Percentiles rank a stretch among this genome's conserved stretches.
These are phyloP conservation scores for Diaporthe ampelina DNA, from an alignment of 2,329 filamentous ascomycete species.

Conservation along the genomic window DNA sequence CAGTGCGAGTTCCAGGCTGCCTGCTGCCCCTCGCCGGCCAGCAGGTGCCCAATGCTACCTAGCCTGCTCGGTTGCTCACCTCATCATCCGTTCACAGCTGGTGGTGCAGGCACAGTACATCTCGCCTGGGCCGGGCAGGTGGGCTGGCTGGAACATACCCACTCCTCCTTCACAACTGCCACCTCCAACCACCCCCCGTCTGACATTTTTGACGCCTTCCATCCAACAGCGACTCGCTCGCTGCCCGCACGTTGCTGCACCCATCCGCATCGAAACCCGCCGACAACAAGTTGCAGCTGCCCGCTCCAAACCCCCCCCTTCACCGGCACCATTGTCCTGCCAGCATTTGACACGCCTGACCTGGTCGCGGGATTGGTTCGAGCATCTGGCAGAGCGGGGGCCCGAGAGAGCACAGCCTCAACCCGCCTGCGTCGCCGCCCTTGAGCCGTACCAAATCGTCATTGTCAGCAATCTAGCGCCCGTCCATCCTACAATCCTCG, in stretches of 20 bases:
- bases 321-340: constrained; percentile 5
- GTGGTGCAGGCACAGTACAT: constrained; percentile 15
- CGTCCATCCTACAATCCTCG: constrained; percentile 30
- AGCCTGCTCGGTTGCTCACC: constrained; percentile 5
- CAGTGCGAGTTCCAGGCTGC: constrained; percentile 16
- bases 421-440: constrained; percentile 38
- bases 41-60: constrained; percentile 12
- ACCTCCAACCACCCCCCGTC: constrained; percentile 23
- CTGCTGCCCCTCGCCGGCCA: neutral
- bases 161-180: constrained; percentile 28
- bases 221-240: constrained; percentile 30
- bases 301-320: neutral
- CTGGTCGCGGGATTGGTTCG: constrained; percentile 40
- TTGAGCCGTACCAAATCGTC: constrained; percentile 35
- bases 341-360: constrained; percentile 21
- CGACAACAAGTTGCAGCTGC: constrained; percentile 5
- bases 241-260: constrained; percentile 25
- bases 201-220: constrained; percentile 31
- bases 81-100: constrained; percentile 8
- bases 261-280: constrained; percentile 27
- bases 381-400: constrained; percentile 37
- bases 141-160: constrained; percentile 28
- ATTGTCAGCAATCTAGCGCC: constrained; percentile 37
- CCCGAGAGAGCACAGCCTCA: constrained; percentile 42
- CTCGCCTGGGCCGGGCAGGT: constrained; percentile 2